A percentile compares a stretch with the other conserved stretches of the same genome.
phyloP scores from a whole-genome alignment of 345 rosid genomes.

The Erodium maritimum region DNA sequence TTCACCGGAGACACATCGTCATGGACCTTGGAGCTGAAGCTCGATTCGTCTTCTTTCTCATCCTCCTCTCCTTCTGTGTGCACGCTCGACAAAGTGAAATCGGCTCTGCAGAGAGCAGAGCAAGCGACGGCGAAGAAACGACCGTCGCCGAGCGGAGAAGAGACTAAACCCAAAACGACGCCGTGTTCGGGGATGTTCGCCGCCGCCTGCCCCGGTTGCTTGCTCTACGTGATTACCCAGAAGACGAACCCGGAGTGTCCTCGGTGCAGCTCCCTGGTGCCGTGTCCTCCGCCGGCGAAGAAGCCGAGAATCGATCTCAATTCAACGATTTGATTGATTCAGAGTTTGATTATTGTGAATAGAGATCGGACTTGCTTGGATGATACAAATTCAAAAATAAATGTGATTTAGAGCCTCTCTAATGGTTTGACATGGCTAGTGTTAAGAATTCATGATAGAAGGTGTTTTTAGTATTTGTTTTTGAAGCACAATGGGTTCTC shows the following conservation, averaged over 20 bases:
- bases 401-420: no score
- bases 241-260: constrained; percentile 50
- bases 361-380: no score
- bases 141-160: no score
- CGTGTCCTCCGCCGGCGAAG: constrained; percentile 31
- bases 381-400: no score
- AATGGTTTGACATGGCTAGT: no score
- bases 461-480: no score
- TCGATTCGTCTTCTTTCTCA: constrained; percentile 13
- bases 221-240: constrained; percentile 27
- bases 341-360: no score
- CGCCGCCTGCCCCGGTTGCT: constrained; percentile 43
- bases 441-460: no score
- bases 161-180: constrained; percentile 8
- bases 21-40: constrained; percentile 37
- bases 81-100: constrained; percentile 49
- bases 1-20: neutral
- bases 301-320: constrained; percentile 72
- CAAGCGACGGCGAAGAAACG: no score
- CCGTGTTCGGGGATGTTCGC: constrained; percentile 19
- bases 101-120: constrained; percentile 46
- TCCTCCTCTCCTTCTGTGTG: no score
- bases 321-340: no score
- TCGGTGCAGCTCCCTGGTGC: constrained; percentile 50
- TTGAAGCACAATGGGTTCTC: no score